Conservation (phyloP, 2,329 filamentous ascomycete species). For the Aspergillus japonicus region DNA sequence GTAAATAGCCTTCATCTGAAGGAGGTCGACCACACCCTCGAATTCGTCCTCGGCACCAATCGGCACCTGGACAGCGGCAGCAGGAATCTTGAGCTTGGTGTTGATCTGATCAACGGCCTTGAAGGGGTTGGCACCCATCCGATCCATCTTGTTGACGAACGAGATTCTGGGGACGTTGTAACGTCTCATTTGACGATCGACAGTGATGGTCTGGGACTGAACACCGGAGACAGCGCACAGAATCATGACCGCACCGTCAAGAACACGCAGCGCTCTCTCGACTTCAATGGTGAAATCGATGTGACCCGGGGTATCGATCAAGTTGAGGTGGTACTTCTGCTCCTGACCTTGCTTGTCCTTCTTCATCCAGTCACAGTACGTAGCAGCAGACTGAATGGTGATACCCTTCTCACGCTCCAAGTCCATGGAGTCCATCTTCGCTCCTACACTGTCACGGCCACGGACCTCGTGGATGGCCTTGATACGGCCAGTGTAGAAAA, state of each 20-base stretch:
- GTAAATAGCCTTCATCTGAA: constrained; percentile 90
- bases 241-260: constrained; percentile 98
- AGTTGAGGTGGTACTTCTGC: constrained; percentile 92
- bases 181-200: constrained; percentile 96
- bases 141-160: constrained; percentile 99
- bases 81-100: constrained; percentile 86
- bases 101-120: constrained; percentile 98
- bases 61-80: constrained; percentile 90
- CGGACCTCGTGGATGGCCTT: constrained; percentile 96
- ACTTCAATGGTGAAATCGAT: constrained; percentile 99
- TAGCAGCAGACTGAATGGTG: constrained; percentile 97
- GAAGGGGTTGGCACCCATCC: constrained; percentile 97
- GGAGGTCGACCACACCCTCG: constrained; percentile 85
- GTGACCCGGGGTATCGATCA: constrained; percentile 97
- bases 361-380: constrained; percentile 96
- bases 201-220: constrained; percentile 96
- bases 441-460: constrained; percentile 82
- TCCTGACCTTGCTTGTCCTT: constrained; percentile 73
- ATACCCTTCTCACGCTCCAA: constrained; percentile 97
- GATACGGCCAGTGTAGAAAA: constrained; percentile 97
- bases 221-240: constrained; percentile 96
- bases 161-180: constrained; percentile 95
- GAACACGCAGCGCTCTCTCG: constrained; percentile 86
- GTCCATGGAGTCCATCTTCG: constrained; percentile 99
- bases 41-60: constrained; percentile 92